Percentiles rank a stretch among this genome's conserved stretches.
These are phyloP conservation scores for Trichosporon coremiiforme DNA, from an alignment of 1,284 basidiomycete genomes.

Conservation along the genomic window DNA sequence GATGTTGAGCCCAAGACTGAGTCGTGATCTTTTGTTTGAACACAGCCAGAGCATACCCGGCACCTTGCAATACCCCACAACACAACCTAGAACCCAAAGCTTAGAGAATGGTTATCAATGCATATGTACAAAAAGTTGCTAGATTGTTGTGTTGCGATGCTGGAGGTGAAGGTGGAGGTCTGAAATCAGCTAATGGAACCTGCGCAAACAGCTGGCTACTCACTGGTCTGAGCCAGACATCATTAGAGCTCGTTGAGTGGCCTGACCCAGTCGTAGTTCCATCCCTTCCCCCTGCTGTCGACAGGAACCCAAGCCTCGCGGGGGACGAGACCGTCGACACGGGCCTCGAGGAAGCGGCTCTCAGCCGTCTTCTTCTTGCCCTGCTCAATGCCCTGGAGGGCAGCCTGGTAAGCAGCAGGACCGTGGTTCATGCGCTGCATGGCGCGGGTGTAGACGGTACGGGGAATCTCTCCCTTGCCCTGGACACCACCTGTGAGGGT, in stretches of 20 bases:
- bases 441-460: conserved; percentile 68
- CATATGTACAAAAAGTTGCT: conserved; percentile 23
- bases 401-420: conserved; percentile 34
- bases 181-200: not conserved
- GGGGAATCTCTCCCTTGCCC: conserved; percentile 26
- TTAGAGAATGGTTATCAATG: conserved; percentile 22
- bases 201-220: not conserved
- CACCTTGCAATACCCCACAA: not conserved
- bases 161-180: not conserved
- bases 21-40: not conserved
- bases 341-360: conserved; percentile 70
- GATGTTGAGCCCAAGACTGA: conserved; percentile 13
- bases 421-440: conserved; percentile 66
- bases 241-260: conserved; percentile 31
- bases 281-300: conserved; percentile 54
- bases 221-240: not conserved
- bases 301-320: conserved; percentile 56
- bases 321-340: conserved; percentile 80
- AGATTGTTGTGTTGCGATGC: conserved; percentile 5
- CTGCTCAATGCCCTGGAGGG: conserved; percentile 40
- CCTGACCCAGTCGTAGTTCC: conserved; percentile 54
- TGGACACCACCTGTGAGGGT: conserved; percentile 47
- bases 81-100: not conserved
- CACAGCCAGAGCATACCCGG: not conserved
- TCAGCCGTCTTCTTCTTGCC: conserved; percentile 66